Base-by-base conservation (phyloP, 2,329 filamentous ascomycete genomes). In the Colletotrichum sp. region DNA sequence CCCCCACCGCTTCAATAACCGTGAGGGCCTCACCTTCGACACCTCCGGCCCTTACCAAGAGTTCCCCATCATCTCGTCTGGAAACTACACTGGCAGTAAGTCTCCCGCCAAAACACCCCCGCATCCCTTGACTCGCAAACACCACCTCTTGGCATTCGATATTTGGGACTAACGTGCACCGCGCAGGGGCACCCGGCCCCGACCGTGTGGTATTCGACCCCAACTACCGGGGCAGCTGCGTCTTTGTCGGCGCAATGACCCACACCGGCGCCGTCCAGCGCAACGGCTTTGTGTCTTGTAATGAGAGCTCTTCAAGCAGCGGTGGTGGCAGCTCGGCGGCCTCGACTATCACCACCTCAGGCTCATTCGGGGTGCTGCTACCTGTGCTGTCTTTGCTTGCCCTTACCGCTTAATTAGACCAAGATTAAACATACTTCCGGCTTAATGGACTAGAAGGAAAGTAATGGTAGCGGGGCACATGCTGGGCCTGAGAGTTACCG, bases 231-330 rank as follows among this genome's bases (percentile, higher is more conserved):
- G 36, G 65, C 65, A 76, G 83, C 18, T 90, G 92, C 79, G 75
- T 88, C 73, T 87, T 90, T 60, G 93, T 92, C 16, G 93, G 92
- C 48, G 86, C 89, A 32, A 93, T 95, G 77, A 95, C 93, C 1
- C 93, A 95, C 80, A 93, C 91, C 27, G 93, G 93, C 32, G 93
- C 93, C 22, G 91, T 88, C 66, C 92, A 28, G 27, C 74, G 92
- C 9, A 92, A 94, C 82, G 87, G 89, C 83, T 95, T 95, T 83
- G 91, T 94, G 71, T 89, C 87, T n/a, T 94, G 93, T 83, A 76
- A 74, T 48, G 58, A 64, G 80, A n/a, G n/a, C n/a, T n/a, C n/a
- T n/a, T n/a, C 27, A 15, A 58, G 48, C 48, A 68, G 52, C 10
- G 34, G 66, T 16, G 39, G 55, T 9, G 25, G 34, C 30, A 39